Conservation (phyloP, 768 basidiomycete species). For the Sutorius australiensis region DNA sequence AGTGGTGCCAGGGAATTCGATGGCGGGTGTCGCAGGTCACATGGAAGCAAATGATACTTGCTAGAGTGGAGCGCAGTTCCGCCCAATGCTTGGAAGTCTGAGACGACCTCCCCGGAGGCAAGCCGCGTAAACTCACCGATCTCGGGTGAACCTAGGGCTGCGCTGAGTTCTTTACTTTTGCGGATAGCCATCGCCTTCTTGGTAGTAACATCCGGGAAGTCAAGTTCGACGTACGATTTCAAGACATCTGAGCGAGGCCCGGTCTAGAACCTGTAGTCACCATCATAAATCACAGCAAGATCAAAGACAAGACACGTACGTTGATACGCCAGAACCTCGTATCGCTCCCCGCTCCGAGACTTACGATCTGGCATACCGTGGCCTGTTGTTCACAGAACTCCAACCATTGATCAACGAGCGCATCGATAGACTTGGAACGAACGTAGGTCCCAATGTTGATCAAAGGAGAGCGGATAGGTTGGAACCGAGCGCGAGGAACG, state of each 20-base stretch:
- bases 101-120: not conserved
- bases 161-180: slow-evolving; percentile 49
- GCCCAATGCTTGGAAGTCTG: slow-evolving; percentile 11
- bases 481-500: slow-evolving; percentile 62
- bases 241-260: slow-evolving; percentile 48
- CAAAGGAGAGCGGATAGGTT: slow-evolving; percentile 67
- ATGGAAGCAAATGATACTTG: slow-evolving; percentile 57
- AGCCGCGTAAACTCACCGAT: slow-evolving; percentile 11
- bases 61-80: slow-evolving; percentile 36
- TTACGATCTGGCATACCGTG: slow-evolving; percentile 80
- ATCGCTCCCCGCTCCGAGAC: slow-evolving; percentile 93
- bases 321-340: slow-evolving; percentile 90
- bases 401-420: slow-evolving; percentile 66
- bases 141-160: slow-evolving; percentile 19
- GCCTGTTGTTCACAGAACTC: slow-evolving; percentile 39
- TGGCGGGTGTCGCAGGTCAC: slow-evolving; percentile 68
- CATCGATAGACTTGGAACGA: slow-evolving; percentile 76
- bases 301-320: slow-evolving; percentile 44
- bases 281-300: slow-evolving; percentile 7
- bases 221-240: slow-evolving; percentile 77
- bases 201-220: slow-evolving; percentile 82
- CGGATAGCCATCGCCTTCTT: slow-evolving; percentile 80
- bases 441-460: slow-evolving; percentile 96
- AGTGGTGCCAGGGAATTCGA: slow-evolving; percentile 42
- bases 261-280: slow-evolving; percentile 40